Conservation (phyloP, 2,329 filamentous ascomycete genomes). For the Xylaria arbuscula region DNA sequence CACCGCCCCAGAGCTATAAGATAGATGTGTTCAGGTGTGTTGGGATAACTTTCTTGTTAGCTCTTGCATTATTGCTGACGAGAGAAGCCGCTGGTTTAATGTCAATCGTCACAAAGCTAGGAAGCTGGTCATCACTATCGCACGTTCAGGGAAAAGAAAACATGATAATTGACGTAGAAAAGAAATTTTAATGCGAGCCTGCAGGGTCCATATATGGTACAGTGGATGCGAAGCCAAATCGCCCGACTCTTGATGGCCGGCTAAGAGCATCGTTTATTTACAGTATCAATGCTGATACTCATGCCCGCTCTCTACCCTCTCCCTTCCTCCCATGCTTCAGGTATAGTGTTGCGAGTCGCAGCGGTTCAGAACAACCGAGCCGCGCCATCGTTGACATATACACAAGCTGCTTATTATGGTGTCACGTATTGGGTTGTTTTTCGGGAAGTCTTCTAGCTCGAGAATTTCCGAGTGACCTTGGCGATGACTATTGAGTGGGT, state of each 20-base stretch:
- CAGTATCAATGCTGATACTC: constrained; percentile 27
- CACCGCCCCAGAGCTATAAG: background rate
- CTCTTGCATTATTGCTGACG: background rate
- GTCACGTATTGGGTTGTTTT: constrained; percentile 13
- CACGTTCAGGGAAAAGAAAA: background rate
- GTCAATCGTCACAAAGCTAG: background rate
- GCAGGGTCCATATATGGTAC: constrained; percentile 46
- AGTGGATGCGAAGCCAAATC: constrained; percentile 37
- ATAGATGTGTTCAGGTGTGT: background rate
- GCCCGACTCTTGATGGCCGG: constrained; percentile 24
- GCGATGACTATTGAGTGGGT: constrained; percentile 77
- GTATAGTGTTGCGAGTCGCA: constrained; percentile 43
- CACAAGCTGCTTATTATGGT: constrained; percentile 22
- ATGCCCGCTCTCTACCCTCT: background rate
- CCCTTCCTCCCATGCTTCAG: constrained; percentile 1
- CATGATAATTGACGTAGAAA: constrained; percentile 27
- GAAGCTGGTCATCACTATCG: background rate
- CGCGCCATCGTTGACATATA: constrained; percentile 42
- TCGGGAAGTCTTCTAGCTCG: constrained; percentile 59
- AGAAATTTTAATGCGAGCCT: constrained; percentile 43
- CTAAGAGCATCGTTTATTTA: constrained; percentile 24
- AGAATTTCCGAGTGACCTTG: constrained; percentile 92
- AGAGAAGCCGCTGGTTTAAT: background rate
- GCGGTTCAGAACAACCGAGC: constrained; percentile 30
- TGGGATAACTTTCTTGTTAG: background rate